phyloP scores from a whole-genome alignment of 2,329 filamentous ascomycete genomes.

The Ophiostoma perfectum region DNA sequence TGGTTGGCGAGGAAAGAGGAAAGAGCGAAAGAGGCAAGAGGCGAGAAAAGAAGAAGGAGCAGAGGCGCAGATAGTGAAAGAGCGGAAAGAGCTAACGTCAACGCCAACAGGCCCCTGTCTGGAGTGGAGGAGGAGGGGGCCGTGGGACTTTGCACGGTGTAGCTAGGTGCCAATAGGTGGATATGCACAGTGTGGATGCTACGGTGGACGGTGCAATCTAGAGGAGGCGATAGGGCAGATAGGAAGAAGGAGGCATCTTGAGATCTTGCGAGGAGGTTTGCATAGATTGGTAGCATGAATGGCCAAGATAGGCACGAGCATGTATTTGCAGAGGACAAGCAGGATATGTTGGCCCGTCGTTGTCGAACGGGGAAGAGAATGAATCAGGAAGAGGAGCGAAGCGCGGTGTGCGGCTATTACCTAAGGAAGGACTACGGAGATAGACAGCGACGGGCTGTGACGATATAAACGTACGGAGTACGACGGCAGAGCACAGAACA shows the following conservation, averaged over 20 bases:
- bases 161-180: neutral
- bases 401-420: neutral
- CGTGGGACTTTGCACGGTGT: constrained; percentile 16
- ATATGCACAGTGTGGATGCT: neutral
- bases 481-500: neutral
- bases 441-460: neutral
- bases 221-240: neutral
- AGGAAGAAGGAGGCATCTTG: neutral
- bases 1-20: neutral
- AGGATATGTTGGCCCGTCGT: neutral
- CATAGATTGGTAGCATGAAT: neutral
- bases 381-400: neutral
- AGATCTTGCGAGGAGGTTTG: neutral
- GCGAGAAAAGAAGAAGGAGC: constrained; percentile 1
- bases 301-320: neutral
- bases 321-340: neutral
- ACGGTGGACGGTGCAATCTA: neutral
- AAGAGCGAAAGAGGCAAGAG: neutral
- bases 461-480: neutral
- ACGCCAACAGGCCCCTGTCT: constrained; percentile 4
- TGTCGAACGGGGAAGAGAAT: neutral
- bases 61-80: constrained; percentile 8
- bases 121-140: constrained; percentile 17
- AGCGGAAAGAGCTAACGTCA: constrained; percentile 12
- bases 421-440: neutral